These are phyloP conservation scores for Phytophthora fragariae DNA, from an alignment of 352 stramenopile genomes.

Conservation along the genomic window DNA sequence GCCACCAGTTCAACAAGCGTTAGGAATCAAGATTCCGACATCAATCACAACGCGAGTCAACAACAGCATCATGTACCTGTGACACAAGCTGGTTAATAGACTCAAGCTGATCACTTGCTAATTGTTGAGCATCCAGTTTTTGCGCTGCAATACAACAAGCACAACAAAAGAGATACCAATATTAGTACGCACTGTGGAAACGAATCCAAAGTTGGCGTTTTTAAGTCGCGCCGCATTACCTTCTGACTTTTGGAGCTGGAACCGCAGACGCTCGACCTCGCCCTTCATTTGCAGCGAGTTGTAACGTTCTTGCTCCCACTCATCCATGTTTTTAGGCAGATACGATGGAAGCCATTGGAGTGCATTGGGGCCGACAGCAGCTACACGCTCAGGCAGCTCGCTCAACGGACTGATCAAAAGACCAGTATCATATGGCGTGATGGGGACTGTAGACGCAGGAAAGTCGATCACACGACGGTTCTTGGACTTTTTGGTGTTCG, in stretches of 20 bases:
- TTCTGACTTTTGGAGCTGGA: conserved; percentile 77
- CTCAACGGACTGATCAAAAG: conserved; percentile 80
- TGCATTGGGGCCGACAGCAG: conserved; percentile 64
- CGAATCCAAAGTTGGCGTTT: background rate
- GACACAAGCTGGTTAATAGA: conserved; percentile 86
- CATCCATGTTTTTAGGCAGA: conserved; percentile 71
- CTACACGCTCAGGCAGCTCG: conserved; percentile 69
- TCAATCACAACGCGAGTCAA: background rate
- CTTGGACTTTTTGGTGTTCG: conserved; percentile 56
- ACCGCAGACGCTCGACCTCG: conserved; percentile 78
- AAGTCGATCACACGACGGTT: conserved; percentile 71
- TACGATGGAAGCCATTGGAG: conserved; percentile 81
- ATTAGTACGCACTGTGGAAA: too few species aligned
- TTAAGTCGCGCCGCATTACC: conserved; percentile 37
- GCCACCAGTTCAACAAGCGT: conserved; percentile 10
- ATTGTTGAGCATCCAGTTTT: conserved; percentile 76
- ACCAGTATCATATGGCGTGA: conserved; percentile 69
- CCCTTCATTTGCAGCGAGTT: conserved; percentile 81
- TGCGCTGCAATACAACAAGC: conserved; percentile 46
- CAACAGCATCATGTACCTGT: conserved; percentile 43
- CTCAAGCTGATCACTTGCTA: conserved; percentile 81
- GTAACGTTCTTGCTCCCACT: conserved; percentile 83
- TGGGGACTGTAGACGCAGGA: conserved; percentile 66
- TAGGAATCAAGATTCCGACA: background rate
- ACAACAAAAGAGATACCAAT: background rate